Evolutionary conservation across 306 rosid genomes (phyloP).

Genomic region (Fragaria nilgerrensis): DNA sequence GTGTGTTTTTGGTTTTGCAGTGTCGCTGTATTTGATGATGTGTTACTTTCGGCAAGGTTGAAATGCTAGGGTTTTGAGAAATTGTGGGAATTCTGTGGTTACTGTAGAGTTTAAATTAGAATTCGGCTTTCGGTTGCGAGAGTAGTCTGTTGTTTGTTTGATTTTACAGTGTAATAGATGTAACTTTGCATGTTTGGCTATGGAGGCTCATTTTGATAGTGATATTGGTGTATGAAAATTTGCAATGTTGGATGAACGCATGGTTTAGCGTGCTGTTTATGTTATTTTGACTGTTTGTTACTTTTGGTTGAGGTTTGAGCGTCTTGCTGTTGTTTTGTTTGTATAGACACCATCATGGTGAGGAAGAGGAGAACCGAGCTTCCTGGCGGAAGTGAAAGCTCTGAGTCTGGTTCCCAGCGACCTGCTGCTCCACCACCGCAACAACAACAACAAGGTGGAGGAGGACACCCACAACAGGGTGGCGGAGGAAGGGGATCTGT

Average conservation of each 20-base stretch:
- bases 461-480: slow-evolving; percentile 23
- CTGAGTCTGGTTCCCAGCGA: slow-evolving; percentile 56
- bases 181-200: not conserved
- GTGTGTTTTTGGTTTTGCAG: not conserved
- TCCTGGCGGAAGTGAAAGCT: slow-evolving; percentile 59
- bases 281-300: not conserved
- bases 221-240: not conserved
- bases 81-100: not conserved
- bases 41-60: not conserved
- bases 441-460: slow-evolving; percentile 42
- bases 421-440: slow-evolving; percentile 48
- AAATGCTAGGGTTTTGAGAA: not conserved
- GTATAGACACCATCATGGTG: slow-evolving; percentile 53
- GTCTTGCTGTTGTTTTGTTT: not conserved
- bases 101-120: not conserved
- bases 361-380: slow-evolving; percentile 74
- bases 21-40: not conserved
- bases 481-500: slow-evolving; percentile 60
- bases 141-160: not conserved
- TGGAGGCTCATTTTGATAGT: not conserved
- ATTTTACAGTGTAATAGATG: not conserved
- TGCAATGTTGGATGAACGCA: not conserved
- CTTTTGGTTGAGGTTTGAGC: not conserved
- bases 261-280: not conserved
- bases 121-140: not conserved